A percentile compares a stretch with the other conserved stretches of the same genome.
phyloP scores from a whole-genome alignment of 1,284 basidiomycete genomes.

The Leccinum solheimii region DNA sequence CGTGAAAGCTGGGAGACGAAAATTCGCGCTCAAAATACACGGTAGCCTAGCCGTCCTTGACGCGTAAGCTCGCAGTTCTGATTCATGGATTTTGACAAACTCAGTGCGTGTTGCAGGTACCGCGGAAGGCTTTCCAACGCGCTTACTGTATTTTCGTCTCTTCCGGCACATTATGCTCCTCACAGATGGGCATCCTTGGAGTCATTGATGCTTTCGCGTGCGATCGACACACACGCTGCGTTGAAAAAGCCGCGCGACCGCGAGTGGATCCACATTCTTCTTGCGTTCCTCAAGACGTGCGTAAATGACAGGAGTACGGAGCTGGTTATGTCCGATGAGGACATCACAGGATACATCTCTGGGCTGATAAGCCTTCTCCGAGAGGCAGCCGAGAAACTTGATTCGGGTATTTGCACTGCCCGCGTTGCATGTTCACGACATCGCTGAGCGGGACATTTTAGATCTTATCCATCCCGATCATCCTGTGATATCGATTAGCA shows the following conservation, averaged over 20 bases:
- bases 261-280: slow-evolving; percentile 73
- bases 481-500: slow-evolving; percentile 57
- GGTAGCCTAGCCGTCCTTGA: slow-evolving; percentile 85
- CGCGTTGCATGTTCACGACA: not conserved
- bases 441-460: slow-evolving; percentile 33
- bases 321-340: slow-evolving; percentile 51
- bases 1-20: slow-evolving; percentile 74
- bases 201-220: slow-evolving; percentile 69
- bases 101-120: slow-evolving; percentile 47
- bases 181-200: slow-evolving; percentile 78
- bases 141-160: slow-evolving; percentile 67
- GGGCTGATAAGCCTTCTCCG: slow-evolving; percentile 53
- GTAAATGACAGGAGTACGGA: slow-evolving; percentile 55
- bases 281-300: slow-evolving; percentile 69
- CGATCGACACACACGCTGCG: slow-evolving; percentile 61
- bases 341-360: slow-evolving; percentile 53
- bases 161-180: slow-evolving; percentile 81
- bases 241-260: slow-evolving; percentile 57
- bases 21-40: slow-evolving; percentile 83
- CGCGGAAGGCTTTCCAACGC: slow-evolving; percentile 63
- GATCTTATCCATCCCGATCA: slow-evolving; percentile 69
- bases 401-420: slow-evolving; percentile 48
- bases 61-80: slow-evolving; percentile 52
- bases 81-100: slow-evolving; percentile 11
- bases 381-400: slow-evolving; percentile 49